Conservation (phyloP, 306 rosid species). For the Prunus mume region DNA sequence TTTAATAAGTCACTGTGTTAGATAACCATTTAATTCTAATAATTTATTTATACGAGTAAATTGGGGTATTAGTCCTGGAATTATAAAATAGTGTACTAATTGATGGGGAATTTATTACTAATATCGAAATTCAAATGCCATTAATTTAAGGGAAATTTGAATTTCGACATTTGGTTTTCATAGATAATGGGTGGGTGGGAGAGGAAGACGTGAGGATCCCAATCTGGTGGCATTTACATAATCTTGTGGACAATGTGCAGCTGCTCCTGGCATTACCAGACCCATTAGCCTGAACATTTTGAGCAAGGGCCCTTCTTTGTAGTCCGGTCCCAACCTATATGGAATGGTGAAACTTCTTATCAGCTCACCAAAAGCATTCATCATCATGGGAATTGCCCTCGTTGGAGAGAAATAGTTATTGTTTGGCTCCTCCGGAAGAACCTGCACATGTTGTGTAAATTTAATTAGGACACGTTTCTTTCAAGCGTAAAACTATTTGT, state of each 20-base stretch:
- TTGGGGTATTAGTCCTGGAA: no score
- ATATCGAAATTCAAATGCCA: no score
- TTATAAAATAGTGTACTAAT: no score
- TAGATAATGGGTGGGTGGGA: neutral
- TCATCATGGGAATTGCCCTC: conserved; percentile 44
- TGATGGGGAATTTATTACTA: no score
- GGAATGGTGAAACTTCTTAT: conserved; percentile 64
- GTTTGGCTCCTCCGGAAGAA: conserved; percentile 63
- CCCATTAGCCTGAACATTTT: conserved; percentile 50
- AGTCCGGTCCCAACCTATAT: conserved; percentile 35
- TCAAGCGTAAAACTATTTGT: no score
- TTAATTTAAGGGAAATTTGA: no score
- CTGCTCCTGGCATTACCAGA: conserved; percentile 49
- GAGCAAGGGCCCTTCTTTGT: conserved; percentile 49
- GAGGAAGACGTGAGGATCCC: conserved; percentile 31
- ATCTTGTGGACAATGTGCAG: conserved; percentile 69
- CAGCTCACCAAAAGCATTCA: conserved; percentile 51
- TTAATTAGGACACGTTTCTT: neutral
- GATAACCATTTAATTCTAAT: no score
- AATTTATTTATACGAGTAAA: no score
- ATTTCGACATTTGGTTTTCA: neutral
- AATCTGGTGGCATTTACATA: conserved; percentile 64
- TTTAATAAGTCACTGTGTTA: no score
- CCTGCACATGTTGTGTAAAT: conserved; percentile 28
- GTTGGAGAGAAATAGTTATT: conserved; percentile 52